A percentile compares a stretch with the other conserved stretches of the same genome.
Conservation (phyloP, 2,329 filamentous ascomycete genomes). For the Cadophora luteo-olivacea region DNA sequence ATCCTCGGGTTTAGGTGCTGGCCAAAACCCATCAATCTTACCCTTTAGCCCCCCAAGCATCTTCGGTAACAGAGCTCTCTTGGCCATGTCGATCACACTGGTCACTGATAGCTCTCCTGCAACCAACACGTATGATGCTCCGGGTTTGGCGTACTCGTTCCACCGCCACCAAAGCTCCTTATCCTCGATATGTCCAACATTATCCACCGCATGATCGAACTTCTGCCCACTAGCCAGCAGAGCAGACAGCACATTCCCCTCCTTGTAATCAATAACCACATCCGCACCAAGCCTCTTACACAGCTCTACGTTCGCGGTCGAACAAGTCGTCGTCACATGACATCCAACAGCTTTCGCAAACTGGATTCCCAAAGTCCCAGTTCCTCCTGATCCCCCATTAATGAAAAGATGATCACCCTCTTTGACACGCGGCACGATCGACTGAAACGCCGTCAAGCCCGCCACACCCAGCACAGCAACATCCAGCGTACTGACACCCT, state of each 20-base stretch:
- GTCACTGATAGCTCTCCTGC: slow-evolving; percentile 63
- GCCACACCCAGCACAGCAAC: slow-evolving; percentile 30
- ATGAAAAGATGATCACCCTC: slow-evolving; percentile 65
- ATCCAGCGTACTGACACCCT: slow-evolving; percentile 31
- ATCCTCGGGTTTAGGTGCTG: slow-evolving; percentile 56
- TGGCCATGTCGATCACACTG: slow-evolving; percentile 15
- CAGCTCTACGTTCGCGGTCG: slow-evolving; percentile 60
- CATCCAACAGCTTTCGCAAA: slow-evolving; percentile 67
- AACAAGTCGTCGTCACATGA: slow-evolving; percentile 65
- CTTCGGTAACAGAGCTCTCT: slow-evolving; percentile 27
- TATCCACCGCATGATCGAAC: slow-evolving; percentile 39
- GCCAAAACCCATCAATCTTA: slow-evolving; percentile 52
- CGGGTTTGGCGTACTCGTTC: slow-evolving; percentile 32
- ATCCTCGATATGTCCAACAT: slow-evolving; percentile 28
- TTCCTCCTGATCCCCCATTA: slow-evolving; percentile 69
- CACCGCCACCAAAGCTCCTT: slow-evolving; percentile 30
- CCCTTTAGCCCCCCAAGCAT: slow-evolving; percentile 42
- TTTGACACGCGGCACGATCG: slow-evolving; percentile 52
- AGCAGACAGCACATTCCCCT: slow-evolving; percentile 27
- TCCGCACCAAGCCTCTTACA: slow-evolving; percentile 63
- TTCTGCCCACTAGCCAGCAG: slow-evolving; percentile 27
- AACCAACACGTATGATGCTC: slow-evolving; percentile 47
- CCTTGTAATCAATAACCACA: slow-evolving; percentile 36
- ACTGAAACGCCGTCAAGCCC: slow-evolving; percentile 35
- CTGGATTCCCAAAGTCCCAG: slow-evolving; percentile 66